Conservation (phyloP, 371 early-diverging fungal genomes). For the Syncephalastrum sp. region DNA sequence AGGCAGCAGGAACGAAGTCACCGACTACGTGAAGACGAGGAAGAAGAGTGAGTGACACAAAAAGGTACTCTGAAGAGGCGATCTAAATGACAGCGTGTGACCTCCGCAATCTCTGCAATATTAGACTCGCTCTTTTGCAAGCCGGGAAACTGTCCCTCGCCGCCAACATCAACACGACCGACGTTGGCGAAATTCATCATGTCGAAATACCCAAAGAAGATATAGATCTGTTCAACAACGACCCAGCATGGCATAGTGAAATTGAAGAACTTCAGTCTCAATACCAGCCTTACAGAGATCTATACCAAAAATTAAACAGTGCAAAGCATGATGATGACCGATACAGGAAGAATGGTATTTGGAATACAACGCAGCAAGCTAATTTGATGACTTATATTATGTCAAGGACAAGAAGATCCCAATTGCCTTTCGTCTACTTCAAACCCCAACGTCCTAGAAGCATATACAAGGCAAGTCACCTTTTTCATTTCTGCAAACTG, state of each 20-base stretch:
- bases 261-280: conserved; percentile 21
- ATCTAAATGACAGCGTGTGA: too few relatives aligned
- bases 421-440: conserved; percentile 7
- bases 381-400: conserved; percentile 11
- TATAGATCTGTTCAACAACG: conserved; percentile 56
- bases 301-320: conserved; percentile 63
- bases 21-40: conserved; percentile 28
- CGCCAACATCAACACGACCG: too few relatives aligned
- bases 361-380: too few relatives aligned
- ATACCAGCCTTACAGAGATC: conserved; percentile 93
- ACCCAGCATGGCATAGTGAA: too few relatives aligned
- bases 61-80: not conserved
- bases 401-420: conserved; percentile 18
- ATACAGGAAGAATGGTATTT: too few relatives aligned
- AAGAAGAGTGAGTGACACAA: conserved; percentile 19
- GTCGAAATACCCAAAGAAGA: conserved; percentile 56
- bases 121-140: not conserved
- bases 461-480: conserved; percentile 75
- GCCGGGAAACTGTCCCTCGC: conserved; percentile 3
- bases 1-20: conserved; percentile 92
- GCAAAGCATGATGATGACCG: too few relatives aligned
- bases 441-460: conserved; percentile 91
- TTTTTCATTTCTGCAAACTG: too few relatives aligned
- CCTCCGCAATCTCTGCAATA: conserved; percentile 1
- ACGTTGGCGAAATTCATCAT: not conserved